Evolutionary conservation across 768 basidiomycete genomes (phyloP).

Genomic region (Termitomyces sp.): DNA sequence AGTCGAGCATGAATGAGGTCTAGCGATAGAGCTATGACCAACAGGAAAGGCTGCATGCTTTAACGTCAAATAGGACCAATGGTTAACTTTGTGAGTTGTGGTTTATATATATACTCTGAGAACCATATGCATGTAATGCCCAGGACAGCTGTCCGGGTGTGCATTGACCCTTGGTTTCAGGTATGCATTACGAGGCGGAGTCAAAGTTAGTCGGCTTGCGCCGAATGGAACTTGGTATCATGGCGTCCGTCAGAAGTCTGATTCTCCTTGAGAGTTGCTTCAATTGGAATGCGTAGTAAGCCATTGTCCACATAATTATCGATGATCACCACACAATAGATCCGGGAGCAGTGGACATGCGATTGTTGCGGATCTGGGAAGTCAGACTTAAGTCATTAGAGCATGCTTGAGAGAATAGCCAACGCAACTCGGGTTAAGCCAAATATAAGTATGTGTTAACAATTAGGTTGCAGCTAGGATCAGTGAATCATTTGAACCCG

Average conservation of each 20-base stretch:
- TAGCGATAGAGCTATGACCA: background rate
- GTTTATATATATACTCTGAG: background rate
- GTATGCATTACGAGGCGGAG: background rate
- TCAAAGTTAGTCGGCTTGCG: background rate
- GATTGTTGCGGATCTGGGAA: background rate
- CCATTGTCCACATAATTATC: no score
- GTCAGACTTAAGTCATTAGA: background rate
- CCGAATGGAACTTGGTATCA: background rate
- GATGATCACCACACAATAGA: no score
- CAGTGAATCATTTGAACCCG: background rate
- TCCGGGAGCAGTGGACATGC: background rate
- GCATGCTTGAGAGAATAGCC: background rate
- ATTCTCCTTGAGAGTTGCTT: background rate
- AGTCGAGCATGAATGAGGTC: constrained; percentile 1
- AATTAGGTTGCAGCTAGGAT: background rate
- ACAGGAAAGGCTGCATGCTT: background rate
- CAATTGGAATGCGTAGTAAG: background rate
- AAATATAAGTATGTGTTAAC: no score
- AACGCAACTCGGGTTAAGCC: background rate
- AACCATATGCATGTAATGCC: no score
- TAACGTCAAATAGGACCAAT: background rate
- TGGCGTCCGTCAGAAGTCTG: background rate
- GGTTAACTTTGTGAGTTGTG: background rate
- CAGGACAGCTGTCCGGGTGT: no score
- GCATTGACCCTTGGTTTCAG: background rate